A percentile compares a stretch with the other conserved stretches of the same genome.
Evolutionary conservation across 768 basidiomycete genomes (phyloP).

Genomic region (Hortiboletus campestris): DNA sequence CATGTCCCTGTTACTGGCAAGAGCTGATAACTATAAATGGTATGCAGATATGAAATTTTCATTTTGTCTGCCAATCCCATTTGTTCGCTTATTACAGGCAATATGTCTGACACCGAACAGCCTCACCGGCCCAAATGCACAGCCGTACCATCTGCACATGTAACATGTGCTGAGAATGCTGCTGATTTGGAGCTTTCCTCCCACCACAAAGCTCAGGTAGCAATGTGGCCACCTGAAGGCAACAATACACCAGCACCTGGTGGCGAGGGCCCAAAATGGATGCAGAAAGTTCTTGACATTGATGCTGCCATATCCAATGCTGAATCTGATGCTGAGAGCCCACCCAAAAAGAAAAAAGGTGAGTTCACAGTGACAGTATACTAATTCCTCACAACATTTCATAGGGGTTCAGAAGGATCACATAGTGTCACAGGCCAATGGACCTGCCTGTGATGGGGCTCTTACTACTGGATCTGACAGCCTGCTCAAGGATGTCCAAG

Average conservation of each 20-base stretch:
- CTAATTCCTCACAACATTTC: background rate
- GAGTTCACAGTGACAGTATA: background rate
- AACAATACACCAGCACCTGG: background rate
- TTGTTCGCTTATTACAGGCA: background rate
- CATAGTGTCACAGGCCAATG: background rate
- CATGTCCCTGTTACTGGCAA: background rate
- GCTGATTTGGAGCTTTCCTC: background rate
- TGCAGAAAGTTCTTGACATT: background rate
- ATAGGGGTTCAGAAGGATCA: background rate
- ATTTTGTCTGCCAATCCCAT: background rate
- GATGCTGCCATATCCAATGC: background rate
- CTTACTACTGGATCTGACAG: background rate
- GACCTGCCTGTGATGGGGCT: background rate
- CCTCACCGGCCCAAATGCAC: background rate
- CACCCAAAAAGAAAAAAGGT: background rate
- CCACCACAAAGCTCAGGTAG: background rate
- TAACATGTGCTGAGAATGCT: background rate
- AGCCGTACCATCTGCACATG: background rate
- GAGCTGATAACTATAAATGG: background rate
- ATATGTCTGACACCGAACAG: background rate
- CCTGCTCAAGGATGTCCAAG: background rate
- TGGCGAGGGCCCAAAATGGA: background rate
- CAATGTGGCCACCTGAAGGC: slow-evolving; percentile 4
- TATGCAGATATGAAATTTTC: slow-evolving; percentile 1
- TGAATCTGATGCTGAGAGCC: background rate